phyloP scores from a whole-genome alignment of 306 rosid species.

The Myrica gale region DNA sequence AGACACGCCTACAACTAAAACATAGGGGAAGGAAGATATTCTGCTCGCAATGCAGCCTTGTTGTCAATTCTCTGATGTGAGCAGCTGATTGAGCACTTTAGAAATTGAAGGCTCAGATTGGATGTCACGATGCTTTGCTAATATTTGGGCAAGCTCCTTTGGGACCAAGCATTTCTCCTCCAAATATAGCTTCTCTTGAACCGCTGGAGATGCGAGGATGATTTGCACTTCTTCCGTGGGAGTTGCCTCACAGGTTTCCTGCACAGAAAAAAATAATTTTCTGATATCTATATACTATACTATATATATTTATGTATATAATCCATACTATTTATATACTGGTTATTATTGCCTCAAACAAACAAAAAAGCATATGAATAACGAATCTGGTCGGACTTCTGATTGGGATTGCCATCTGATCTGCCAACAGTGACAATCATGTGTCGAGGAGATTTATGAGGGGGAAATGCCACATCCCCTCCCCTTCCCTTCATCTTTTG shows the following conservation, averaged over 20 bases:
- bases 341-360: no score
- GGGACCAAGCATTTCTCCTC: conserved; percentile 71
- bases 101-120: conserved; percentile 40
- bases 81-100: conserved; percentile 34
- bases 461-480: no score
- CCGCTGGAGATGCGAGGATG: conserved; percentile 39
- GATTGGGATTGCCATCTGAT: no score
- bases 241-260: conserved; percentile 21
- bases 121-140: conserved; percentile 33
- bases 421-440: no score
- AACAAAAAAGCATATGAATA: no score
- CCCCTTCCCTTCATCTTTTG: not conserved
- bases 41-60: conserved; percentile 3
- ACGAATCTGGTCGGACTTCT: no score
- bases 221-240: conserved; percentile 34
- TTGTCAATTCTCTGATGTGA: conserved; percentile 13
- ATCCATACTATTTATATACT: no score
- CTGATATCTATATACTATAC: no score
- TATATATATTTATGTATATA: no score
- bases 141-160: conserved; percentile 35
- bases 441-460: no score
- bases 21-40: not conserved
- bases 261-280: not conserved
- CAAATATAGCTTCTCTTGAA: conserved; percentile 67
- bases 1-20: not conserved